A percentile compares a stretch with the other conserved stretches of the same genome.
Evolutionary conservation across 179 eudicot species (phyloP).

Genomic region (Gypsophila paniculata): DNA sequence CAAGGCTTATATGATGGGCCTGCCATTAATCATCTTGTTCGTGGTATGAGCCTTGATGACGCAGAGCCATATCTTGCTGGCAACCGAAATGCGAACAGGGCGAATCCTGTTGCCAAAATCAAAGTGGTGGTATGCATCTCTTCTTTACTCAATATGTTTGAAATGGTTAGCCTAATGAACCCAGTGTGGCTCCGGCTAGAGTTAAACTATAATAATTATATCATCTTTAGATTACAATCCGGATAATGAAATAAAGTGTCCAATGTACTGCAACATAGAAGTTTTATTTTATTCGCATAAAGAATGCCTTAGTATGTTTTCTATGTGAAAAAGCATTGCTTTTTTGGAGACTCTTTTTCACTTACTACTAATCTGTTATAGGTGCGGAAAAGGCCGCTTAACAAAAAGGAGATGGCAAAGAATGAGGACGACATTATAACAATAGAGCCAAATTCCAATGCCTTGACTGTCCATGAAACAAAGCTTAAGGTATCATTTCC

Average conservation of each 20-base stretch:
- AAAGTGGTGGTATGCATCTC: slow-evolving; percentile 88
- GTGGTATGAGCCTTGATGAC: slow-evolving; percentile 59
- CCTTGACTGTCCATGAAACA: slow-evolving; percentile 88
- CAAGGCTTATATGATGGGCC: slow-evolving; percentile 50
- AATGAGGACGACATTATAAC: slow-evolving; percentile 85
- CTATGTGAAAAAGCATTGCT: slow-evolving; percentile 2
- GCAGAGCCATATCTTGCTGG: slow-evolving; percentile 50
- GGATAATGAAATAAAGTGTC: not conserved
- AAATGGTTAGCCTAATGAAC: not conserved
- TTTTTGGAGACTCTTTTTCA: slow-evolving; percentile 9
- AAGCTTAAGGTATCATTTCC: slow-evolving; percentile 69
- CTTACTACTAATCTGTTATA: slow-evolving; percentile 31
- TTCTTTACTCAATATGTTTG: not conserved
- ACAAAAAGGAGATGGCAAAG: slow-evolving; percentile 85
- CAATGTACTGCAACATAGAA: not conserved
- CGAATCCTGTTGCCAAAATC: slow-evolving; percentile 83
- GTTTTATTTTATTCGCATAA: not conserved
- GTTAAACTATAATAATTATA: not conserved
- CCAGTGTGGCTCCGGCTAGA: not conserved
- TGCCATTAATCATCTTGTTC: slow-evolving; percentile 32
- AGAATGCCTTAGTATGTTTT: slow-evolving; percentile 2
- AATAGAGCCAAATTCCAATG: slow-evolving; percentile 53
- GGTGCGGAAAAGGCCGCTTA: slow-evolving; percentile 97
- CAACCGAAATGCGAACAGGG: slow-evolving; percentile 47
- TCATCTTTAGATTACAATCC: not conserved